Evolutionary conservation across 2,329 filamentous ascomycete genomes (phyloP), one percentile per base, ranked within the genome.

Genomic region (Fusarium sp.): DNA sequence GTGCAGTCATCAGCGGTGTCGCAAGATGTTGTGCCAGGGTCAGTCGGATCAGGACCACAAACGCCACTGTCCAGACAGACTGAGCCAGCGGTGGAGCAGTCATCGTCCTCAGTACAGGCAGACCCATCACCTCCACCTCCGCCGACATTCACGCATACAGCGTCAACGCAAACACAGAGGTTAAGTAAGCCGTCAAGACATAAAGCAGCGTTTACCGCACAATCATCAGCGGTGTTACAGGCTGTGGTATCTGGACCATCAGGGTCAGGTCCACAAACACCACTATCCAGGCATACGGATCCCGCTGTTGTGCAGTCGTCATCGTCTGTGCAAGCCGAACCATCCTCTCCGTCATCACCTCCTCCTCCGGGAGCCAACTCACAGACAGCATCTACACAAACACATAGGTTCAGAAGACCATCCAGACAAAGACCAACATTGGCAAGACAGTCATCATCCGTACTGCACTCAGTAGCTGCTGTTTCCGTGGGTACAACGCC

Each of bases 121-220:
- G 44, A 28, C 7, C 52, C 51, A 9, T 54, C 52, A 3, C 34
- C 23, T 3, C 28, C 52, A 2, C 28, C 21, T 13, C 34, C 37
- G 31, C 58, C 58, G 10, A 13, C 12, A 21, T 18, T 18, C 11
- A 62, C 23, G 2, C 58, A 62, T 28, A 62, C 10, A 6, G 30
- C 23, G n/a, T 52, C 25, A 0, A 62, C 23, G 5, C 60, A 63
- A 9, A 26, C 26, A 3, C 60, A 63, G 2, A 62, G 11, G 7
- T 62, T 62, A 6, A 61, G 1, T 5, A 46, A 2, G 3, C 59
- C 59, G 8, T 62, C 46, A 0, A 62, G 10, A n/a, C 59, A 62
- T 4, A 62, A 34, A 1, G 13, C 58, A 1, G 30, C 1, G 7
- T 62, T 14, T 2, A 26, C 10, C 6, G 30, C 12, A 2, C 60